Evolutionary conservation across 1,284 basidiomycete species (phyloP).

Genomic region (Lentinula novae-zelandiae): DNA sequence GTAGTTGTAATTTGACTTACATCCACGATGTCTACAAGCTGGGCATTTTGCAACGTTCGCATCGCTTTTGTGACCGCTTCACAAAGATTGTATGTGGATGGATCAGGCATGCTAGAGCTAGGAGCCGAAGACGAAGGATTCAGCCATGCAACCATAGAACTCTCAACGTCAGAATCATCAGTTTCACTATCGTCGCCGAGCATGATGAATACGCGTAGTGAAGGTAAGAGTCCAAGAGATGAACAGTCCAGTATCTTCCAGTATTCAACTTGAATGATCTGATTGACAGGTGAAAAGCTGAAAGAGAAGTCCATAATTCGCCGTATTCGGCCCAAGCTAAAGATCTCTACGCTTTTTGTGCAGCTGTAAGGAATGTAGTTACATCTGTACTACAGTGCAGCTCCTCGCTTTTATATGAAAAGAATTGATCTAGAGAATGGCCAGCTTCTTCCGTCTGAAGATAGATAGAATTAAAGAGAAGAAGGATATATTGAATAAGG

Average conservation of each 20-base stretch:
- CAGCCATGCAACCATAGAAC: constrained; percentile 6
- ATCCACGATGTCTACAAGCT: neutral
- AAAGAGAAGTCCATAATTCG: neutral
- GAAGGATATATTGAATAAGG: neutral
- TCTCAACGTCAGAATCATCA: constrained; percentile 32
- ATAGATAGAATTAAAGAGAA: constrained; percentile 14
- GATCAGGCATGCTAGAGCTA: neutral
- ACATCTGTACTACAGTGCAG: constrained; percentile 61
- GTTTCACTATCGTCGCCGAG: constrained; percentile 35
- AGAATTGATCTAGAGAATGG: constrained; percentile 53
- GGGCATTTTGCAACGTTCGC: neutral
- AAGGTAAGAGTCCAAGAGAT: constrained; percentile 4
- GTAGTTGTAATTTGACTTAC: neutral
- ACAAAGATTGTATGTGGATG: neutral
- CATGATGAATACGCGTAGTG: constrained; percentile 6
- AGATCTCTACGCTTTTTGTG: constrained; percentile 45
- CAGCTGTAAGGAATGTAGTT: constrained; percentile 56
- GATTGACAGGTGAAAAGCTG: constrained; percentile 4
- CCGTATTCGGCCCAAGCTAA: neutral
- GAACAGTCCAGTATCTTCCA: neutral
- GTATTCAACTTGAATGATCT: neutral
- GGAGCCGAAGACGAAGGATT: neutral
- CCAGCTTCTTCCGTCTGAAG: constrained; percentile 53
- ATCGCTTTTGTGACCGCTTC: neutral
- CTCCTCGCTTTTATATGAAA: constrained; percentile 51